A percentile compares a stretch with the other conserved stretches of the same genome.
phyloP scores from a whole-genome alignment of 257 asterid species.

The Solanum sejunctum region DNA sequence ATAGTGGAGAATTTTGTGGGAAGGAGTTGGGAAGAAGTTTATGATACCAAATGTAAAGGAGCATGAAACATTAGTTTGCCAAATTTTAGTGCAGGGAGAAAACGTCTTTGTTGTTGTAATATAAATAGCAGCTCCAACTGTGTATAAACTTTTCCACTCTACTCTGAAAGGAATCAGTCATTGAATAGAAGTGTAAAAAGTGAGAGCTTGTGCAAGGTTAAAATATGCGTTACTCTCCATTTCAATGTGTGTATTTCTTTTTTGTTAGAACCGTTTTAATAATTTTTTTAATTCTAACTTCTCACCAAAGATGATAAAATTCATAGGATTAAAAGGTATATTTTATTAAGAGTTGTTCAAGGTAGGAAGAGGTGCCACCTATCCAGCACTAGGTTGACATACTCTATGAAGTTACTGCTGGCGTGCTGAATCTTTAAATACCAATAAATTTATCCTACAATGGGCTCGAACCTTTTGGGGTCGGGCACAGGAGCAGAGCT shows the following conservation, averaged over 20 bases:
- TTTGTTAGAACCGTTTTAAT: no score
- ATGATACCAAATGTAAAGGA: neutral
- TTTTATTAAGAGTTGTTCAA: neutral
- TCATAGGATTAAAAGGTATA: no score
- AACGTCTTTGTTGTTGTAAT: neutral
- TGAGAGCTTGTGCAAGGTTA: neutral
- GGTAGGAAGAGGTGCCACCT: neutral
- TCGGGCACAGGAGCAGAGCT: no score
- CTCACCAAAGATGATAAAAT: no score
- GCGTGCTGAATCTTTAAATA: neutral
- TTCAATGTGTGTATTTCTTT: no score
- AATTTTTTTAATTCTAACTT: neutral
- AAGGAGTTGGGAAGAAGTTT: conserved; percentile 35
- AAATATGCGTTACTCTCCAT: neutral
- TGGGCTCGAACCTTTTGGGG: neutral
- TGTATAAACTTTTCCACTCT: neutral
- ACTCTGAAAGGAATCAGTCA: neutral
- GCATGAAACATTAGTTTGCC: neutral
- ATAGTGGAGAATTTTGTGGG: conserved; percentile 27
- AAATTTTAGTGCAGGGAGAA: neutral
- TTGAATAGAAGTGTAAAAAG: neutral
- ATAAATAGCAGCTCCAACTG: neutral
- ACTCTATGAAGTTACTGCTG: neutral
- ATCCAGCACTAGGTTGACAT: neutral
- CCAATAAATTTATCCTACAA: neutral